Percentiles rank a stretch among this genome's conserved stretches.
Conservation (phyloP, 306 rosid species). For the Boehmeria nivea region DNA sequence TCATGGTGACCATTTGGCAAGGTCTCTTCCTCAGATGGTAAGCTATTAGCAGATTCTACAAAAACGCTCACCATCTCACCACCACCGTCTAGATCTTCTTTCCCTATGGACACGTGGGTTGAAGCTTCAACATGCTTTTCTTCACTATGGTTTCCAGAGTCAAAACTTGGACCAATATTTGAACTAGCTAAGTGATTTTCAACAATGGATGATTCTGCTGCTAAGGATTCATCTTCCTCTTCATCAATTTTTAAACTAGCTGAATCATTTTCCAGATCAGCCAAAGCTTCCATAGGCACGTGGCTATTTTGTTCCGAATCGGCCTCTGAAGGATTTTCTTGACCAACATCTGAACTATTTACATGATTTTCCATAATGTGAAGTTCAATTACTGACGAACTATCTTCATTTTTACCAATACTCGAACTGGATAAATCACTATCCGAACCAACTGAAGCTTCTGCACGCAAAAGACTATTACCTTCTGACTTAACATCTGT, state of each 20-base stretch:
- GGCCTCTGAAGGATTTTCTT: not conserved
- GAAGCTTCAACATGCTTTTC: constrained; percentile 2
- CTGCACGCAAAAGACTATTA: constrained; percentile 27
- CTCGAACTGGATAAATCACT: constrained; percentile 7
- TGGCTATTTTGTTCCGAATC: constrained; percentile 14
- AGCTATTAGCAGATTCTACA: too few species aligned
- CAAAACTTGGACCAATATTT: constrained; percentile 5
- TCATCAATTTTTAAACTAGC: constrained; percentile 23
- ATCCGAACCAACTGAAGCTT: constrained; percentile 29
- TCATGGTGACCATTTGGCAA: constrained; percentile 26
- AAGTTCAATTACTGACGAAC: constrained; percentile 17
- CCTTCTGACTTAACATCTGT: constrained; percentile 13
- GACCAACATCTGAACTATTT: constrained; percentile 5
- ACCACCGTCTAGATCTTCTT: too few species aligned
- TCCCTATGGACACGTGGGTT: too few species aligned
- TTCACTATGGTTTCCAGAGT: not conserved
- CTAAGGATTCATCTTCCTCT: constrained; percentile 8
- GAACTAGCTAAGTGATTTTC: constrained; percentile 5
- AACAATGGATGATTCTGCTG: not conserved
- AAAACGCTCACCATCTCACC: too few species aligned
- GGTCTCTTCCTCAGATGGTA: too few species aligned
- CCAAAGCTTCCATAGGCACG: constrained; percentile 27
- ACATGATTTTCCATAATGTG: constrained; percentile 25
- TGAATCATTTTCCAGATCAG: constrained; percentile 22
- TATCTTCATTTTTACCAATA: constrained; percentile 17